Base-by-base conservation (phyloP, 306 rosid species). In the Vicia sativa region DNA sequence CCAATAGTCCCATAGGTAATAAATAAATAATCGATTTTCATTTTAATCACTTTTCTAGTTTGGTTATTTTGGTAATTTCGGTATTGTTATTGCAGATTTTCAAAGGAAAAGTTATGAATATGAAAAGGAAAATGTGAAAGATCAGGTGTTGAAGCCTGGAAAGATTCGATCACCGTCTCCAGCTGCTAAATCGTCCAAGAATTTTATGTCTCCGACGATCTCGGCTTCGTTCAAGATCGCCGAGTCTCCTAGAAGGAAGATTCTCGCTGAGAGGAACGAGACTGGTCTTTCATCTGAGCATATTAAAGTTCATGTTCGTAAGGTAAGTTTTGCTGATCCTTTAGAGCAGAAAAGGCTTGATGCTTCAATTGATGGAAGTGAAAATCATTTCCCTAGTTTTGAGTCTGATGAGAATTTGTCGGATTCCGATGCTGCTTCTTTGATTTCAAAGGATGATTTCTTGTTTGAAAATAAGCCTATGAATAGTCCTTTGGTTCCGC, bases 181-280 rank as follows among this genome's bases (percentile, higher is more conserved):
- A 19, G 72, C 83, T 54, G 77, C 71, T 35, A 88, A 84, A 82
- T 15, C 82, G 46, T n/a, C 86, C 11, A 91, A 87, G 79, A 73
- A 87, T 73, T 92, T 92, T 77, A 92, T 92, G 96, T 84, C 92
- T 44, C 92, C 97, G 1, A 92, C 96, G 23, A 87, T 92, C 43
- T 92, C 97, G 16, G 97, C 97, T 11, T 80, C 95, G 15, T 80
- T 77, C 53, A 92, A 92, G 89, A 14, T 89, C 49, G 55, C 78
- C 0, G 73, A 73, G 16, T 89, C 96, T 16, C 97, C 96, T 3
- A 84, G 79, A 75, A 92, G 89, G 85, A 92, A 84, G 61, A 64
- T 92, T 44, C 77, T 92, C 7, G 34, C 29, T 0, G 96, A 92
- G 72, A 75, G 86, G 81, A 92, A 92, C 21, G 97, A 87, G 73